These are phyloP conservation scores for Globisporangium uncinulatum DNA, from an alignment of 352 stramenopile genomes.

Conservation along the genomic window DNA sequence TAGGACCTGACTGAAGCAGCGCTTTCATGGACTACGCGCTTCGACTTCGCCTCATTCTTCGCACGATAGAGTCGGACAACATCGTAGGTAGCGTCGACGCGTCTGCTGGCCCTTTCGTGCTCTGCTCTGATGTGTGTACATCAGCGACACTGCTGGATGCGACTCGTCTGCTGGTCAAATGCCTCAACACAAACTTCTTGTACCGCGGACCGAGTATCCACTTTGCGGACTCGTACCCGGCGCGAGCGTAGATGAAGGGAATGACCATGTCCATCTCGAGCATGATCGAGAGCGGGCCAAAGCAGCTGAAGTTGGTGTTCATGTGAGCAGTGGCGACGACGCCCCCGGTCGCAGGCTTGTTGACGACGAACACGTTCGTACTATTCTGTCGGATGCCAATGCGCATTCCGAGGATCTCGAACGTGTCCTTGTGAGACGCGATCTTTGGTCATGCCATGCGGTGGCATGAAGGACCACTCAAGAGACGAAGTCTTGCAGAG, in stretches of 20 bases:
- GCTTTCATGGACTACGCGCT: slow-evolving; percentile 1
- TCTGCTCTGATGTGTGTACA: not conserved
- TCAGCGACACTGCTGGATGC: not conserved
- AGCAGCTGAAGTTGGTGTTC: slow-evolving; percentile 19
- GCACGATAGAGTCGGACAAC: not conserved
- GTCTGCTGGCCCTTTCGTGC: not conserved
- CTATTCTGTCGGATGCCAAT: slow-evolving; percentile 19
- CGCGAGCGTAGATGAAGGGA: slow-evolving; percentile 13
- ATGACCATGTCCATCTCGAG: slow-evolving; percentile 16
- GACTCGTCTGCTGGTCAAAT: not conserved
- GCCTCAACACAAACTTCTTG: slow-evolving; percentile 4
- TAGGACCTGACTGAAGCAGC: not conserved
- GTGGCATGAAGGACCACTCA: too few relatives aligned
- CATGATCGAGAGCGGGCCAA: slow-evolving; percentile 16
- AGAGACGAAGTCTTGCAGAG: too few relatives aligned
- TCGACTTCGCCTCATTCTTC: not conserved
- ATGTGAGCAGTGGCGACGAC: slow-evolving; percentile 1
- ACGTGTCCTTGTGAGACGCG: too few relatives aligned
- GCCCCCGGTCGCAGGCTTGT: not conserved
- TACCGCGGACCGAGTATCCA: slow-evolving; percentile 10
- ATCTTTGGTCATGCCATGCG: too few relatives aligned
- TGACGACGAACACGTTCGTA: slow-evolving; percentile 9
- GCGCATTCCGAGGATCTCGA: slow-evolving; percentile 12
- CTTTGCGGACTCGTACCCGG: slow-evolving; percentile 7
- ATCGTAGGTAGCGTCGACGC: not conserved